A percentile compares a stretch with the other conserved stretches of the same genome.
phyloP scores from a whole-genome alignment of 1,139 yeast species.

The Suhomyces anneliseae region DNA sequence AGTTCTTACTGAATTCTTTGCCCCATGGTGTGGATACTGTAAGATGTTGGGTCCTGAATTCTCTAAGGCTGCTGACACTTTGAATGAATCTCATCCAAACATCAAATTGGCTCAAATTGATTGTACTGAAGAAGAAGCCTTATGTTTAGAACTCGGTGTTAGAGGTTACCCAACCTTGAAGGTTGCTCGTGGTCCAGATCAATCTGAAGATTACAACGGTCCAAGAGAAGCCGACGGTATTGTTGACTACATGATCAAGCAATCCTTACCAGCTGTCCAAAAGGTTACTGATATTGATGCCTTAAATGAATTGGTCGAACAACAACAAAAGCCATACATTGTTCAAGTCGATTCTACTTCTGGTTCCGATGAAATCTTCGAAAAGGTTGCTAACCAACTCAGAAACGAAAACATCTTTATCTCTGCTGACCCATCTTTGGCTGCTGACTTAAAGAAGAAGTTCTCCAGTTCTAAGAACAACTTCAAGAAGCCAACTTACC shows the following conservation, averaged over 20 bases:
- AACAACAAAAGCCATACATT: constrained; percentile 54
- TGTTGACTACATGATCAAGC: constrained; percentile 75
- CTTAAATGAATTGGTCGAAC: constrained; percentile 49
- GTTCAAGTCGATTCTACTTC: constrained; percentile 33
- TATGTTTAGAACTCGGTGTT: constrained; percentile 74
- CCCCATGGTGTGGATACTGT: constrained; percentile 99
- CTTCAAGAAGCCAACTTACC: constrained; percentile 46
- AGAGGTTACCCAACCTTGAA: constrained; percentile 93
- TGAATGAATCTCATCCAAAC: constrained; percentile 56
- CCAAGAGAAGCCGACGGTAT: constrained; percentile 82
- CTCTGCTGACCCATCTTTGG: constrained; percentile 51
- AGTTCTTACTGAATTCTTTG: constrained; percentile 92
- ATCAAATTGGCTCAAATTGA: constrained; percentile 88
- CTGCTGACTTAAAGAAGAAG: constrained; percentile 38
- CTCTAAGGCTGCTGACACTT: constrained; percentile 75
- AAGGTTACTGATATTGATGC: constrained; percentile 47
- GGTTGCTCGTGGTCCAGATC: constrained; percentile 55
- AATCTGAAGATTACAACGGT: constrained; percentile 58
- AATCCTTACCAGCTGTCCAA: constrained; percentile 78
- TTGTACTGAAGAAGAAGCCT: constrained; percentile 82
- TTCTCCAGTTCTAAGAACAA: constrained; percentile 12
- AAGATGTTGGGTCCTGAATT: constrained; percentile 91
- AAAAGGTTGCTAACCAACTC: constrained; percentile 17
- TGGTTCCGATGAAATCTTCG: constrained; percentile 10
- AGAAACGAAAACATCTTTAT: constrained; percentile 57